Percentiles rank a stretch among this genome's conserved stretches.
phyloP scores from a whole-genome alignment of 129 eudicot genomes.

The carrot (Daucus carota) region DNA sequence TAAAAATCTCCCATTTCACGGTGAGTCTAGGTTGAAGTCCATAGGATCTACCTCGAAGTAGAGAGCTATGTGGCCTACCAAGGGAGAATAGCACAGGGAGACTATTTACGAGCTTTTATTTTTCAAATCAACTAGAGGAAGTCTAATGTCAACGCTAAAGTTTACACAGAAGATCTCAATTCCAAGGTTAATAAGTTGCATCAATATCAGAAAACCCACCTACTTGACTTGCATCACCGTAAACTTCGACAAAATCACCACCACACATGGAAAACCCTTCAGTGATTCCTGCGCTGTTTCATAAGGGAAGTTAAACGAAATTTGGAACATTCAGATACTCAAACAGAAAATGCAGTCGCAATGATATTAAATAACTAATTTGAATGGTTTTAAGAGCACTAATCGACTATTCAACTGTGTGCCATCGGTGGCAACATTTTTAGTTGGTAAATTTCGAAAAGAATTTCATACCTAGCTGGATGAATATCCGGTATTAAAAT shows the following conservation, averaged over 20 bases:
- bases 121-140: background rate
- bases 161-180: background rate
- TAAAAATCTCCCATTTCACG: too few species aligned
- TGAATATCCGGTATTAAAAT: conserved; percentile 88
- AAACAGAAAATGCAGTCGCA: background rate
- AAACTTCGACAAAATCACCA: conserved; percentile 96
- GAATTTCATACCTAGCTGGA: conserved; percentile 65
- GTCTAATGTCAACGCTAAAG: background rate
- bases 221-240: conserved; percentile 68
- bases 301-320: conserved; percentile 10
- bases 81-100: background rate
- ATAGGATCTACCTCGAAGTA: too few species aligned
- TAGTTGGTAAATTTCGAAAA: background rate
- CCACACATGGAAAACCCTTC: conserved; percentile 99
- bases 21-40: too few species aligned
- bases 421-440: background rate
- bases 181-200: background rate
- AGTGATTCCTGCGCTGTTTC: conserved; percentile 89
- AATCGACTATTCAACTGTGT: background rate
- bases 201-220: conserved; percentile 37
- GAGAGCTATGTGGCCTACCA: background rate
- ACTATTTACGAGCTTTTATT: background rate
- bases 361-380: too few species aligned
- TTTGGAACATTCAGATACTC: background rate
- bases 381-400: background rate